A percentile compares a stretch with the other conserved stretches of the same genome.
phyloP scores from a whole-genome alignment of 805 yeast species.

The Candida montana region DNA sequence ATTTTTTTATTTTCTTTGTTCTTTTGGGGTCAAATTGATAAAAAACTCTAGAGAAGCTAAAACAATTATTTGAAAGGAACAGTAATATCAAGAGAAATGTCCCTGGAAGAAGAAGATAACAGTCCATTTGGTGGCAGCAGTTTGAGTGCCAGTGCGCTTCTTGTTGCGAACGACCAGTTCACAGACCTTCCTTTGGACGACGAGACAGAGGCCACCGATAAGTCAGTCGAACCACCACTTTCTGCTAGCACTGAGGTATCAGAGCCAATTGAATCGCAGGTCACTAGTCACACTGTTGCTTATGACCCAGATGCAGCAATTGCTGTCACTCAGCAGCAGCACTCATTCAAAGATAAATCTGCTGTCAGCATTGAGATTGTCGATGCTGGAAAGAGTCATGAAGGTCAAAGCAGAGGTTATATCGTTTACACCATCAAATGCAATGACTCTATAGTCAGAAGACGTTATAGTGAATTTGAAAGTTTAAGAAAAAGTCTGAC shows the following conservation, averaged over 20 bases:
- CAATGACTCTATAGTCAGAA: conserved; percentile 57
- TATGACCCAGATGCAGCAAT: conserved; percentile 25
- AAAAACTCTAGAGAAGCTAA: neutral
- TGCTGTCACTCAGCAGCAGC: conserved; percentile 18
- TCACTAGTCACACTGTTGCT: conserved; percentile 16
- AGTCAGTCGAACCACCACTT: conserved; percentile 7
- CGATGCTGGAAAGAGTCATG: conserved; percentile 84
- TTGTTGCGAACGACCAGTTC: conserved; percentile 18
- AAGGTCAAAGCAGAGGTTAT: conserved; percentile 70
- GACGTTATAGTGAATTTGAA: conserved; percentile 92
- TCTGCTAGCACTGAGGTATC: conserved; percentile 1
- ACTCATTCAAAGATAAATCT: conserved; percentile 14
- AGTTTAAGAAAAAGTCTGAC: conserved; percentile 66
- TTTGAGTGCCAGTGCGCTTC: conserved; percentile 2
- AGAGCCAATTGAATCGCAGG: conserved; percentile 3
- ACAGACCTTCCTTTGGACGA: conserved; percentile 25
- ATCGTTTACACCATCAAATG: conserved; percentile 76
- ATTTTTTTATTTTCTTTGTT: neutral
- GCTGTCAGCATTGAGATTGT: conserved; percentile 41
- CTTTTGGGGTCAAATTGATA: neutral
- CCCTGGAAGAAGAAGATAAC: conserved; percentile 23
- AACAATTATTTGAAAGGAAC: too few relatives aligned
- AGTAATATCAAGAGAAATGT: too few relatives aligned
- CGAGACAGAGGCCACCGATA: conserved; percentile 10
- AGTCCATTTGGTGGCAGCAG: conserved; percentile 19